Conservation (phyloP, 306 rosid genomes). For the Abrus pulchellus region DNA sequence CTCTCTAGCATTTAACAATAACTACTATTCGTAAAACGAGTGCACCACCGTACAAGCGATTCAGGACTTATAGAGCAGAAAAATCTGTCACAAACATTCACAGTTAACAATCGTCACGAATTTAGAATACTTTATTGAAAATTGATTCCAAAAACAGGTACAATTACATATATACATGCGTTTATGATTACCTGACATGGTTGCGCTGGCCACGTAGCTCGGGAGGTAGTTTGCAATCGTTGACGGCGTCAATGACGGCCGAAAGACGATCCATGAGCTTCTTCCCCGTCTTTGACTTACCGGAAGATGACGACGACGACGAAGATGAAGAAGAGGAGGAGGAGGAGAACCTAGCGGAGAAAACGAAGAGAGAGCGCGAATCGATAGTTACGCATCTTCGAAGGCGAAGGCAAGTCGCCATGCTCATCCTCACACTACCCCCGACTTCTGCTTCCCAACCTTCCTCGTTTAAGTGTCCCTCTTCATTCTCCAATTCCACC, state of each 20-base stretch:
- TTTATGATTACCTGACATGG: slow-evolving; percentile 67
- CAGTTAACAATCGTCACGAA: background rate
- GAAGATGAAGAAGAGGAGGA: slow-evolving; percentile 49
- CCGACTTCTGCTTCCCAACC: background rate
- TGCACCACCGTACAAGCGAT: background rate
- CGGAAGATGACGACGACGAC: slow-evolving; percentile 49
- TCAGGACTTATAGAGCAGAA: background rate
- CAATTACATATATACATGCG: background rate
- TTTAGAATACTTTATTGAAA: background rate
- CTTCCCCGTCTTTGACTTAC: slow-evolving; percentile 68
- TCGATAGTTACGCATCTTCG: slow-evolving; percentile 34
- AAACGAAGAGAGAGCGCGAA: slow-evolving; percentile 42
- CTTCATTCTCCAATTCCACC: background rate
- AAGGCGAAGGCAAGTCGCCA: slow-evolving; percentile 63
- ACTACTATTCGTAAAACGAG: no score
- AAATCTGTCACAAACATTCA: background rate
- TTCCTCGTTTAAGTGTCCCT: background rate
- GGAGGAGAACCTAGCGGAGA: slow-evolving; percentile 48
- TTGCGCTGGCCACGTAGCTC: slow-evolving; percentile 91
- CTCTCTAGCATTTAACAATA: no score
- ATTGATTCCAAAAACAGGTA: background rate
- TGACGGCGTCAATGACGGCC: slow-evolving; percentile 75
- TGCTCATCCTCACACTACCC: slow-evolving; percentile 33
- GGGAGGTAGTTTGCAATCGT: slow-evolving; percentile 84
- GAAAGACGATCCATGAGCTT: slow-evolving; percentile 75